Conservation (phyloP, 495 filamentous ascomycete genomes). For the Penicillium parvum region DNA sequence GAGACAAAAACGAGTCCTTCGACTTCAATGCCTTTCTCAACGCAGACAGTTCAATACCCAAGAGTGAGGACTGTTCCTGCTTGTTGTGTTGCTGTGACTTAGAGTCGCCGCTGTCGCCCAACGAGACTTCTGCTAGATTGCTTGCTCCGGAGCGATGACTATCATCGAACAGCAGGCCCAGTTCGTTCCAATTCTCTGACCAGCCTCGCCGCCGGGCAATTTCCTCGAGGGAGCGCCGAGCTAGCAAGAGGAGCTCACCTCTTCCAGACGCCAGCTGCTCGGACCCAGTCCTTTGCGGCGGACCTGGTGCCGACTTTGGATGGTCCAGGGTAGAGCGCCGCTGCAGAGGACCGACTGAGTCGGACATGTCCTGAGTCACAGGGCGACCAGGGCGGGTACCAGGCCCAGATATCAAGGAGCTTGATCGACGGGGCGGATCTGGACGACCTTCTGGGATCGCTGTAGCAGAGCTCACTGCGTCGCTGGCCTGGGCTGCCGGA, state of each 20-base stretch:
- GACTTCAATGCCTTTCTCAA: constrained; percentile 31
- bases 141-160: constrained; percentile 51
- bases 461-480: constrained; percentile 16
- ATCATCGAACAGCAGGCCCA: constrained; percentile 51
- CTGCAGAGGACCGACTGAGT: constrained; percentile 15
- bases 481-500: constrained; percentile 25
- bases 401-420: constrained; percentile 34
- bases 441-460: constrained; percentile 40
- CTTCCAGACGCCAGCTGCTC: constrained; percentile 79
- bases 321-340: constrained; percentile 28
- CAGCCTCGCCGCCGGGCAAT: constrained; percentile 70
- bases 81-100: constrained; percentile 23
- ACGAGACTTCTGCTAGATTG: constrained; percentile 36
- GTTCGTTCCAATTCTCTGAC: constrained; percentile 68
- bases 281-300: constrained; percentile 55
- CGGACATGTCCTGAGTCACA: constrained; percentile 32
- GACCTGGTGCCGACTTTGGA: constrained; percentile 21
- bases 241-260: constrained; percentile 76
- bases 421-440: constrained; percentile 39
- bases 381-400: constrained; percentile 23
- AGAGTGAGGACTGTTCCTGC: constrained; percentile 36
- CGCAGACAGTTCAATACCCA: constrained; percentile 28
- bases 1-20: constrained; percentile 44
- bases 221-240: constrained; percentile 70
- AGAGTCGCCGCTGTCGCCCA: constrained; percentile 28